phyloP scores from a whole-genome alignment of 2,329 filamentous ascomycete species.

The Keithomyces neogunnii region DNA sequence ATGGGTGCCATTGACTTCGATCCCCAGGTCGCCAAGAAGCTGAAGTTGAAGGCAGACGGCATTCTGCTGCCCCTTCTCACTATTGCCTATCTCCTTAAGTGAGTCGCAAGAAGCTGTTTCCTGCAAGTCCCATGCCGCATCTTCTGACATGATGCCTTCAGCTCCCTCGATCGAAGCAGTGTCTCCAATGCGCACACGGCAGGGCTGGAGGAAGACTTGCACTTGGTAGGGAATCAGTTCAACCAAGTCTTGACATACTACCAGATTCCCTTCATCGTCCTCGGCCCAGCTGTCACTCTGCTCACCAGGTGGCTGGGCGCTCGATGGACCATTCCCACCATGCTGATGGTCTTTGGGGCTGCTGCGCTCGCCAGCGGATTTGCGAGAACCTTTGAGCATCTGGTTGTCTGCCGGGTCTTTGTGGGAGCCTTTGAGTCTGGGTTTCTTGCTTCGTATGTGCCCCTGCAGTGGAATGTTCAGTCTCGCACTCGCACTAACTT shows the following conservation, averaged over 20 bases:
- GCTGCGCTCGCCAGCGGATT: conserved; percentile 1
- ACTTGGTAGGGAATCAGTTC: conserved; percentile 4
- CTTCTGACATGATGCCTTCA: neutral
- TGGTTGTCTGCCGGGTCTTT: conserved; percentile 3
- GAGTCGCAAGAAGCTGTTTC: neutral
- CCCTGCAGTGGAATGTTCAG: no score
- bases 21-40: neutral
- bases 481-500: no score
- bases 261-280: conserved; percentile 5
- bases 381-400: neutral
- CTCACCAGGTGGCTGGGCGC: conserved; percentile 4
- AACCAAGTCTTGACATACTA: conserved; percentile 7
- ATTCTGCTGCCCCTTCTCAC: neutral
- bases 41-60: neutral
- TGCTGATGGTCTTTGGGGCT: neutral
- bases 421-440: conserved; percentile 6
- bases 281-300: conserved; percentile 4
- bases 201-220: neutral
- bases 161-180: conserved; percentile 8
- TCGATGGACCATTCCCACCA: neutral
- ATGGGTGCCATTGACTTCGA: neutral
- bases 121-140: no score
- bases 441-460: conserved; percentile 6
- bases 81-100: neutral
- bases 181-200: conserved; percentile 5